Conservation (phyloP, 768 basidiomycete genomes). For the Rubroboletus pulcherrimus region DNA sequence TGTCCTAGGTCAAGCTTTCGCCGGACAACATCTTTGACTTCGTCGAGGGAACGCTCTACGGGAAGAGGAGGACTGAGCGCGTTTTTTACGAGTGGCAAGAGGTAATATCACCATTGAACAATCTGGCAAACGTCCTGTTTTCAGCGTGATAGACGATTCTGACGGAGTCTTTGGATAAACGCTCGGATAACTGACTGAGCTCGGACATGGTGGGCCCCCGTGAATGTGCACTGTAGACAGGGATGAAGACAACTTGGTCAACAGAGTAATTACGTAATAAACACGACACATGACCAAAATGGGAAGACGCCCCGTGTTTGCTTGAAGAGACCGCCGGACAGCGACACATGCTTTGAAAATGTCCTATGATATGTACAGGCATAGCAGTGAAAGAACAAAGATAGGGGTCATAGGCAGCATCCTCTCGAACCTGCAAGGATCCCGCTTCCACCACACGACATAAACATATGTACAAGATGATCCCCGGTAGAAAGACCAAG, state of each 20-base stretch:
- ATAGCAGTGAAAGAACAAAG: no score
- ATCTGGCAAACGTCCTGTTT: constrained; percentile 36
- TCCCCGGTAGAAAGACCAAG: background rate
- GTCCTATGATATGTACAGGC: no score
- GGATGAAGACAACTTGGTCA: background rate
- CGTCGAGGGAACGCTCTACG: constrained; percentile 58
- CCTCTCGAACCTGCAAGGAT: background rate
- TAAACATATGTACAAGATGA: background rate
- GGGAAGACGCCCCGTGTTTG: no score
- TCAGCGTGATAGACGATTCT: constrained; percentile 38
- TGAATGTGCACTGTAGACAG: background rate
- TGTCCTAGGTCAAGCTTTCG: constrained; percentile 54
- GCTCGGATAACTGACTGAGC: background rate
- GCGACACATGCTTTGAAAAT: background rate
- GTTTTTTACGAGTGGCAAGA: background rate
- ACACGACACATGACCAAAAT: no score
- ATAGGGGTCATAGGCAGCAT: no score
- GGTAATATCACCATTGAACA: constrained; percentile 37
- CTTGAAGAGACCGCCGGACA: background rate
- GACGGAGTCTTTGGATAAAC: constrained; percentile 1
- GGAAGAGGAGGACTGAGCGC: constrained; percentile 3
- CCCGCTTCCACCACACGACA: background rate
- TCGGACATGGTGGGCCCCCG: constrained; percentile 9
- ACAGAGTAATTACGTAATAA: background rate
- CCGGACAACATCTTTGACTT: constrained; percentile 54